Evolutionary conservation across 768 basidiomycete genomes (phyloP), one percentile per base, ranked within the genome.

Genomic region (Sporobolomyces phaffii): DNA sequence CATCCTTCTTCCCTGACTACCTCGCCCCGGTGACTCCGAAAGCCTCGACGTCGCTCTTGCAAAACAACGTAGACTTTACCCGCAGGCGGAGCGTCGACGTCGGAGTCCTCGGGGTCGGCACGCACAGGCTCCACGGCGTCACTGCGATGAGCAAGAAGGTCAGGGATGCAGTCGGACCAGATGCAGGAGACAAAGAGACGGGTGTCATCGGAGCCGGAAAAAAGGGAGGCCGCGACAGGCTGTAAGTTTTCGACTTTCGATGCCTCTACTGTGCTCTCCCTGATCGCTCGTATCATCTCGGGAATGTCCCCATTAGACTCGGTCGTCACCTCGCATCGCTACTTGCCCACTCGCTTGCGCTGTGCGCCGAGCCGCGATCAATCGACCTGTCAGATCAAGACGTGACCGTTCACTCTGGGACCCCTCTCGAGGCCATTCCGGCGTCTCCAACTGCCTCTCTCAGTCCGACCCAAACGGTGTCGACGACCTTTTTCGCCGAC

Each of bases 31-130:
- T 24, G 2, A 26, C 28, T 9, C 47, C 24, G 13, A 43, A 22
- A 26, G 13, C 43, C 13, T 34, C 51, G 29, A 60, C 14, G 11
- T 41, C 59, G 26, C 48, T 64, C 4, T 40, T 63, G 6, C 24
- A 44, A 34, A 53, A 41, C 22, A 26, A 49, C 10, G 58, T 63
- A 38, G 69, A 66, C 43, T 68, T 67, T 33, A 62, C 62, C 0
- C 44, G 78, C 22, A 64, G 91, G 59, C 81, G 89, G 51, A 91
- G 89, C 76, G 90, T 92, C 62, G 92, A 97, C 78, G 83, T 90
- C 47, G 92, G 92, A 17, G 92, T 91, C 36, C 82, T 97, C 64
- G 85, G 86, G 63, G 85, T 91, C 53, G 90, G 91, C 1, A 83
- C 88, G 51, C 72, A 75, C 50, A 60, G 77, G 29, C 24, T 43